Percentiles rank a stretch among this genome's conserved stretches.
These are phyloP conservation scores for Komagataella kurtzmanii DNA, from an alignment of 805 yeast genomes.

Conservation along the genomic window DNA sequence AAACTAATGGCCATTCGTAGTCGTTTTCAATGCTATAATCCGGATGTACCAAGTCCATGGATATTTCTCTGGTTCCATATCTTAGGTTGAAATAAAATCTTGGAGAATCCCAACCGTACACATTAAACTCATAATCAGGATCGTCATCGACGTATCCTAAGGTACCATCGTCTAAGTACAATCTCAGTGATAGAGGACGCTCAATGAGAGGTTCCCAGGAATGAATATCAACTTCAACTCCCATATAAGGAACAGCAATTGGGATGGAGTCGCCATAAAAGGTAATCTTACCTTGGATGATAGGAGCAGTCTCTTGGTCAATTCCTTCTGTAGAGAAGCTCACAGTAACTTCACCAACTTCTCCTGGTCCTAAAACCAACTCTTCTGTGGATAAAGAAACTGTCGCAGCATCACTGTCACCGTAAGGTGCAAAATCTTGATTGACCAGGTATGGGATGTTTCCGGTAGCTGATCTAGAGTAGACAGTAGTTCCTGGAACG, in stretches of 20 bases:
- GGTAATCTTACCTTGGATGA: constrained; percentile 6
- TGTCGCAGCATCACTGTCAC: neutral
- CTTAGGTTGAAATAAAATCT: constrained; percentile 3
- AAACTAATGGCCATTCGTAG: neutral
- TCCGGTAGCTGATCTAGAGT: neutral
- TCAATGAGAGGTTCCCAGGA: constrained; percentile 4
- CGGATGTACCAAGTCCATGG: constrained; percentile 5
- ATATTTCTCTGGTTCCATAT: constrained; percentile 5
- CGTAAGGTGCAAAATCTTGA: neutral
- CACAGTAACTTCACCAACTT: constrained; percentile 3
- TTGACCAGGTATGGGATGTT: neutral
- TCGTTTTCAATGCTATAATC: constrained; percentile 6
- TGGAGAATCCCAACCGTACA: constrained; percentile 1
- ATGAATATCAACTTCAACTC: constrained; percentile 5
- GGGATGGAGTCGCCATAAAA: constrained; percentile 7
- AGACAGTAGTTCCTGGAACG: constrained; percentile 2
- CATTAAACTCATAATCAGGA: neutral
- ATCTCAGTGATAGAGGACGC: neutral
- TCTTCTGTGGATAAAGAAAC: constrained; percentile 2
- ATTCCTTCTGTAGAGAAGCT: neutral
- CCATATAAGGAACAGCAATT: constrained; percentile 7
- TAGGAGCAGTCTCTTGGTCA: neutral
- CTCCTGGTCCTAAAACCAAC: constrained; percentile 4
- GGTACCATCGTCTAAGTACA: neutral
- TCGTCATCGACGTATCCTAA: neutral